Conservation (phyloP, 805 yeast species). For the Teunomyces cretensis region DNA sequence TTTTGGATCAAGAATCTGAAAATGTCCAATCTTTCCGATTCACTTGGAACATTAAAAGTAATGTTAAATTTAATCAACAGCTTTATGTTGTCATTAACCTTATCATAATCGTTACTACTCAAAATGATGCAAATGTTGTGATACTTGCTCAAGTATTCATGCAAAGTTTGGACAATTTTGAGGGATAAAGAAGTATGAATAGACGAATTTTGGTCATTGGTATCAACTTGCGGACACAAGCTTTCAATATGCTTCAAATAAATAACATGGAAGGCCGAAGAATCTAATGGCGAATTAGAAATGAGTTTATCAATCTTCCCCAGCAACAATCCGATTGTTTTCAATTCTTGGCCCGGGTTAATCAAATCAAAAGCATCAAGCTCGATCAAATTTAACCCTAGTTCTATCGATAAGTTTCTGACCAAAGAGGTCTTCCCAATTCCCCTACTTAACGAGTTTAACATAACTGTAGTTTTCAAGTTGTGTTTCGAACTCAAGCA, state of each 20-base stretch:
- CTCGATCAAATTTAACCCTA: slow-evolving; percentile 67
- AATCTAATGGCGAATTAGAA: slow-evolving; percentile 33
- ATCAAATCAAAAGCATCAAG: slow-evolving; percentile 69
- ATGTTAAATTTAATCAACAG: slow-evolving; percentile 75
- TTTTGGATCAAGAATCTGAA: slow-evolving; percentile 48
- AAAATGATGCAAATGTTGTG: slow-evolving; percentile 51
- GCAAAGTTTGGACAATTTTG: slow-evolving; percentile 57
- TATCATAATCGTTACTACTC: slow-evolving; percentile 72
- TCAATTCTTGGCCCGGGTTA: slow-evolving; percentile 70
- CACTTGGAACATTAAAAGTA: slow-evolving; percentile 73
- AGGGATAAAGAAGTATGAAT: slow-evolving; percentile 45
- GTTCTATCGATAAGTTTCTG: slow-evolving; percentile 48
- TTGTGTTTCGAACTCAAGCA: slow-evolving; percentile 39
- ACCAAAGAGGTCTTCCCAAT: slow-evolving; percentile 77
- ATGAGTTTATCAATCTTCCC: slow-evolving; percentile 72
- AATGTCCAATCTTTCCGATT: slow-evolving; percentile 65
- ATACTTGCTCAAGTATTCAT: slow-evolving; percentile 49
- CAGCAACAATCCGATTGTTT: slow-evolving; percentile 71
- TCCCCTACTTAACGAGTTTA: slow-evolving; percentile 70
- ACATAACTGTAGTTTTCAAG: slow-evolving; percentile 60
- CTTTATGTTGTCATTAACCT: slow-evolving; percentile 63
- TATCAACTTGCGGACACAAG: slow-evolving; percentile 65
- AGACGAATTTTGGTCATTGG: slow-evolving; percentile 46
- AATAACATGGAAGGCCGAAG: slow-evolving; percentile 41
- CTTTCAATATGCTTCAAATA: slow-evolving; percentile 74